These are phyloP conservation scores for Solanum piurae DNA, from an alignment of 257 asterid genomes.

Conservation along the genomic window DNA sequence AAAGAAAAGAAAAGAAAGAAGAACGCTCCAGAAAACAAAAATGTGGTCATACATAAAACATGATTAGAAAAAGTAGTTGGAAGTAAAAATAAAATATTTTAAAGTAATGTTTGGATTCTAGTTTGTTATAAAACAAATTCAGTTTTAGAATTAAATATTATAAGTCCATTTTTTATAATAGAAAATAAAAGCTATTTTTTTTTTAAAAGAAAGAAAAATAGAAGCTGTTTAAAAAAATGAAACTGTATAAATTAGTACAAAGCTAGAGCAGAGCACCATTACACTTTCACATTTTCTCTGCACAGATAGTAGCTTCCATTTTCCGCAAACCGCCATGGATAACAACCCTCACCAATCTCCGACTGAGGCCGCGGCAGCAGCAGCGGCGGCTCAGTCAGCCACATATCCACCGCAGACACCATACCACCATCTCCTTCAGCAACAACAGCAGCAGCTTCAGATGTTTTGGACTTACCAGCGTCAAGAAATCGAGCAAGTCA, in stretches of 20 bases:
- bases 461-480: conserved; percentile 73
- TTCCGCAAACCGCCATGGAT: conserved; percentile 23
- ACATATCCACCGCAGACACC: conserved; percentile 41
- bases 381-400: conserved; percentile 21
- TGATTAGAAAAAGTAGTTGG: background rate
- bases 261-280: background rate
- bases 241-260: background rate
- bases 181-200: background rate
- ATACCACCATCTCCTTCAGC: conserved; percentile 77
- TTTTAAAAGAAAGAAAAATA: background rate
- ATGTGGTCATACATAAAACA: background rate
- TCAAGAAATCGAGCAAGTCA: conserved; percentile 69
- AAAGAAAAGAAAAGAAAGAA: background rate
- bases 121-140: background rate
- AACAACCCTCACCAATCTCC: conserved; percentile 37
- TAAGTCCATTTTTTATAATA: background rate
- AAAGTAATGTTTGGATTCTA: background rate
- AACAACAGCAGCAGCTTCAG: conserved; percentile 76
- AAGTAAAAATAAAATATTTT: background rate
- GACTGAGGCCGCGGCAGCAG: conserved; percentile 9
- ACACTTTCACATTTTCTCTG: background rate
- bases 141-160: background rate
- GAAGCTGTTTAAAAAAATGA: background rate
- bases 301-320: background rate
- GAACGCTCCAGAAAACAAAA: background rate